A percentile compares a stretch with the other conserved stretches of the same genome.
phyloP scores from a whole-genome alignment of 208 protist species.

The Novymonas esmeraldas region DNA sequence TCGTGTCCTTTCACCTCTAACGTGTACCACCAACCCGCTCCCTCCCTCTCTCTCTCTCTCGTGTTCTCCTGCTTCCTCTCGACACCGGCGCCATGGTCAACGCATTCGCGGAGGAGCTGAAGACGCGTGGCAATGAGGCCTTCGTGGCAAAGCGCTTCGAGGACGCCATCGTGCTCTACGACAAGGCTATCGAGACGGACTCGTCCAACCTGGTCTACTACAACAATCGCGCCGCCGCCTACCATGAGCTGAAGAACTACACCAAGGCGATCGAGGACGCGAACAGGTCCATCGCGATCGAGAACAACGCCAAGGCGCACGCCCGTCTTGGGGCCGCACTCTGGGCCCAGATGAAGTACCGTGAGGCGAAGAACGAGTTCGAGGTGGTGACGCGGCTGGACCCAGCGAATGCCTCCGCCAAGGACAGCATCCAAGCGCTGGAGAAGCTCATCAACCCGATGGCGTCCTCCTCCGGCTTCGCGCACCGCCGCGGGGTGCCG shows the following conservation, averaged over 20 bases:
- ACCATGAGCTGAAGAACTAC: constrained; percentile 77
- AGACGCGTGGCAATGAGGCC: constrained; percentile 78
- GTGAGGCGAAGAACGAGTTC: constrained; percentile 57
- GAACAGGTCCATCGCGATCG: constrained; percentile 46
- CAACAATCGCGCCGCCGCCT: constrained; percentile 90
- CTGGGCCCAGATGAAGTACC: constrained; percentile 56
- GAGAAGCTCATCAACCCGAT: constrained; percentile 38
- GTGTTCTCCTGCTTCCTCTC: background rate
- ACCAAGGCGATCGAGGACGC: constrained; percentile 75
- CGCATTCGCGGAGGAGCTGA: constrained; percentile 60
- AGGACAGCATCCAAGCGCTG: constrained; percentile 42
- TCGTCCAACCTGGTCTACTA: constrained; percentile 73
- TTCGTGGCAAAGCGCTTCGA: constrained; percentile 76
- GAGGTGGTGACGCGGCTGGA: constrained; percentile 52
- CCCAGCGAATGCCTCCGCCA: constrained; percentile 40
- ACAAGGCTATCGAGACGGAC: constrained; percentile 74
- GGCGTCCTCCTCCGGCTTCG: constrained; percentile 18
- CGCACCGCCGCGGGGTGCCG: constrained; percentile 28
- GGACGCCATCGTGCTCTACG: constrained; percentile 78
- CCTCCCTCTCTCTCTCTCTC: background rate
- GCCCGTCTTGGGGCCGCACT: constrained; percentile 58
- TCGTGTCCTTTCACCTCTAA: background rate
- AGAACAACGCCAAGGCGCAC: constrained; percentile 74
- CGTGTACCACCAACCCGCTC: too few species aligned
- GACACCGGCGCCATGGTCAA: constrained; percentile 8